These are phyloP conservation scores for Aspergillus sp. DNA, from an alignment of 2,329 filamentous ascomycete species.

Conservation along the genomic window DNA sequence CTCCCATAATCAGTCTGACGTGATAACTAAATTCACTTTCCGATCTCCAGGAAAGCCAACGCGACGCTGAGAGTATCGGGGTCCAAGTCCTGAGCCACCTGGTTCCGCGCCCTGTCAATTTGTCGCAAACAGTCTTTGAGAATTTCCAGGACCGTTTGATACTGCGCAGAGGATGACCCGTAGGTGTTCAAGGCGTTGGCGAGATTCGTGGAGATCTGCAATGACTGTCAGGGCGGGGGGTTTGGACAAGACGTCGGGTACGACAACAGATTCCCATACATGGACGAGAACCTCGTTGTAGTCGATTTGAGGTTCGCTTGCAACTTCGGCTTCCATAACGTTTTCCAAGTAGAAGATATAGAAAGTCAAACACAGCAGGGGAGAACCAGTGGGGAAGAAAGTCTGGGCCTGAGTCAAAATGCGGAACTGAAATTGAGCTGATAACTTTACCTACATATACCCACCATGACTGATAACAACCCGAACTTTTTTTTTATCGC, in stretches of 20 bases:
- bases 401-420: not conserved
- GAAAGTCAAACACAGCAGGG: not conserved
- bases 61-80: slow-evolving; percentile 32
- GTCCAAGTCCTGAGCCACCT: slow-evolving; percentile 21
- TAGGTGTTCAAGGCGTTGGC: slow-evolving; percentile 42
- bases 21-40: slow-evolving; percentile 9
- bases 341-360: not conserved
- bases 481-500: slow-evolving; percentile 3
- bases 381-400: not conserved
- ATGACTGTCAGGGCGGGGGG: not conserved
- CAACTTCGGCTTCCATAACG: slow-evolving; percentile 3
- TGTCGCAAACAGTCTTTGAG: slow-evolving; percentile 34
- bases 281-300: slow-evolving; percentile 24
- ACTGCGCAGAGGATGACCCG: slow-evolving; percentile 37
- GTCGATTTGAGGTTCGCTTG: not conserved
- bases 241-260: not conserved
- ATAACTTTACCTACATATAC: not conserved
- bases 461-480: slow-evolving; percentile 1
- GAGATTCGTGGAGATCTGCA: slow-evolving; percentile 43
- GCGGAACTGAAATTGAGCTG: not conserved
- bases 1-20: not conserved
- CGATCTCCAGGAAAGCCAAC: slow-evolving; percentile 35
- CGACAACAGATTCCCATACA: slow-evolving; percentile 9
- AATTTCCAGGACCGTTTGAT: slow-evolving; percentile 36
- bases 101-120: slow-evolving; percentile 22